Percentiles rank a stretch among this genome's conserved stretches.
Evolutionary conservation across 1,284 basidiomycete genomes (phyloP).

Genomic region (Serendipita sp.): DNA sequence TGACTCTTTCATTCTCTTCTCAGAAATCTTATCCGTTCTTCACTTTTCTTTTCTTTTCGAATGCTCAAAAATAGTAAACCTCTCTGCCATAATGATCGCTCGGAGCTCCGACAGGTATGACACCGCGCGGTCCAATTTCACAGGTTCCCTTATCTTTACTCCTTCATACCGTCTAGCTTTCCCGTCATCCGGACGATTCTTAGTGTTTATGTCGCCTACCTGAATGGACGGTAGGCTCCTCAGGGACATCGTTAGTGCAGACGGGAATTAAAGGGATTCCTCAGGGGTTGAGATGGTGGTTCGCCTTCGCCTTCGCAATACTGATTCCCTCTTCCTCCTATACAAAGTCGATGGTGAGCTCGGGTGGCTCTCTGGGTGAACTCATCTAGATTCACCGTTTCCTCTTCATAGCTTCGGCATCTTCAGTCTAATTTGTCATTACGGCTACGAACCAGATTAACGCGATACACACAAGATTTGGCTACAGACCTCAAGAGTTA

Average conservation of each 20-base stretch:
- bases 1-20: too few species aligned
- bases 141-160: conserved; percentile 66
- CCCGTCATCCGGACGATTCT: conserved; percentile 77
- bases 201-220: conserved; percentile 72
- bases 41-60: too few species aligned
- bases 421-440: conserved; percentile 84
- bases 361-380: neutral
- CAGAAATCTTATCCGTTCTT: too few species aligned
- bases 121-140: conserved; percentile 37
- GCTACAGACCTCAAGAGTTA: conserved; percentile 59
- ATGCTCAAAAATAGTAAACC: conserved; percentile 29
- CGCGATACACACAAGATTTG: conserved; percentile 84
- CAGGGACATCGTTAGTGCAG: conserved; percentile 74
- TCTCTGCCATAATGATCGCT: conserved; percentile 14
- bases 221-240: conserved; percentile 78
- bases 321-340: conserved; percentile 64
- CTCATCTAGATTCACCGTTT: conserved; percentile 7
- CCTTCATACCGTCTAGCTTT: conserved; percentile 65
- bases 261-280: conserved; percentile 59
- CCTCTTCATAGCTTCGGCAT: conserved; percentile 57
- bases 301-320: conserved; percentile 54
- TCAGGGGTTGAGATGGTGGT: conserved; percentile 82
- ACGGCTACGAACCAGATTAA: conserved; percentile 73
- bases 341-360: conserved; percentile 80
- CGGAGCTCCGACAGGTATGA: too few species aligned